Conservation (phyloP, 2,329 filamentous ascomycete genomes). For the Cercospora nicotianae region DNA sequence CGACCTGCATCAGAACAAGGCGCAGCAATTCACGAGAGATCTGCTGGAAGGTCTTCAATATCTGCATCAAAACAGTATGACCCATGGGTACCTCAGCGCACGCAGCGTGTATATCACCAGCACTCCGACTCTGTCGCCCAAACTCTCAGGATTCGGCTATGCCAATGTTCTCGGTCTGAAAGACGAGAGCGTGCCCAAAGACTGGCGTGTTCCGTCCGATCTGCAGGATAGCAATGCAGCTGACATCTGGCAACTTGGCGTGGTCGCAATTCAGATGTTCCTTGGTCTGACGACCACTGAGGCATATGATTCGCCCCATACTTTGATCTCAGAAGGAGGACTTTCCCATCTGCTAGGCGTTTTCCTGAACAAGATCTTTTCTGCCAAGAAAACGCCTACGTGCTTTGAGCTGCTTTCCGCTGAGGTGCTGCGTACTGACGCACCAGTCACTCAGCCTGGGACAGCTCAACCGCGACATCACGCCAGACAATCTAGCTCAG, state of each 20-base stretch:
- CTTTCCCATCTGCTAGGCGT: conserved; percentile 77
- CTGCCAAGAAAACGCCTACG: conserved; percentile 79
- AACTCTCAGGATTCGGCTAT: conserved; percentile 72
- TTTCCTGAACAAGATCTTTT: conserved; percentile 81
- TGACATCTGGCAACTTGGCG: conserved; percentile 92
- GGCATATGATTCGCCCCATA: conserved; percentile 75
- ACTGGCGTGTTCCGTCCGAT: conserved; percentile 26
- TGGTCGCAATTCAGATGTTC: conserved; percentile 90
- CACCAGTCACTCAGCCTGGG: conserved; percentile 42
- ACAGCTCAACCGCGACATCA: conserved; percentile 12
- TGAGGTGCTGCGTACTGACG: conserved; percentile 55
- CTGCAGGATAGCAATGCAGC: conserved; percentile 58
- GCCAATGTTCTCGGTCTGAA: conserved; percentile 62
- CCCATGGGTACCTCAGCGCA: conserved; percentile 55
- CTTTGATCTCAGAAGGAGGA: conserved; percentile 68
- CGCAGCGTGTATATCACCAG: conserved; percentile 29
- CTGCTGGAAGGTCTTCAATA: conserved; percentile 85
- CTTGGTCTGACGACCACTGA: conserved; percentile 77
- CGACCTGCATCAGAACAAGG: conserved; percentile 66
- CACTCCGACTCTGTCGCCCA: conserved; percentile 49
- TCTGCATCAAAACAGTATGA: conserved; percentile 78
- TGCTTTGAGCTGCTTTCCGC: conserved; percentile 70
- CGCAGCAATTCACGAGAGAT: conserved; percentile 88
- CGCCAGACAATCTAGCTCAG: conserved; percentile 25
- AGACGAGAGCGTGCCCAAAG: conserved; percentile 18